phyloP scores from a whole-genome alignment of 176 grass and related monocot genomes.

The Triticum aestivum region DNA sequence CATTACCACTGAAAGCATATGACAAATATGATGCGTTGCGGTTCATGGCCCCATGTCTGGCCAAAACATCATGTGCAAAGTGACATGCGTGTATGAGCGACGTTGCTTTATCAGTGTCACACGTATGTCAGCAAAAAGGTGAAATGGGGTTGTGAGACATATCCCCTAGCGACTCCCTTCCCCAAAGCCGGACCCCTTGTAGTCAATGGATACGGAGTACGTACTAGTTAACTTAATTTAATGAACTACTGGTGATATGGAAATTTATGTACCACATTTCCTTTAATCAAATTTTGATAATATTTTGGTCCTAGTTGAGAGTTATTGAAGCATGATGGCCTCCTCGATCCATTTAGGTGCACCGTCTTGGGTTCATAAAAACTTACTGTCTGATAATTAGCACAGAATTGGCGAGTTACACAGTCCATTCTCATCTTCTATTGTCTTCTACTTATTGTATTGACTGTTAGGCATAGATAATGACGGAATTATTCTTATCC shows the following conservation, averaged over 20 bases:
- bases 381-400: background rate
- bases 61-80: background rate
- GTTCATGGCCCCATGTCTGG: background rate
- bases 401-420: background rate
- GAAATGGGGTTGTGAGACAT: background rate
- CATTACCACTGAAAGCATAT: background rate
- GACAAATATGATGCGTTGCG: background rate
- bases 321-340: background rate
- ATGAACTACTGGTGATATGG: background rate
- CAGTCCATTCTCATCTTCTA: background rate
- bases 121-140: conserved; percentile 3
- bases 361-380: background rate
- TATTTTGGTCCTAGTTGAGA: background rate
- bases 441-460: background rate
- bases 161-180: background rate
- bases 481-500: background rate
- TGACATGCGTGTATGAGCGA: background rate
- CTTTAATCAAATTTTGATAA: background rate
- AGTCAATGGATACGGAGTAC: background rate
- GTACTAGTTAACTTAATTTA: background rate
- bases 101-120: background rate
- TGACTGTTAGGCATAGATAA: background rate
- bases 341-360: background rate
- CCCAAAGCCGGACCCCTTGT: background rate
- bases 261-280: background rate